phyloP scores from a whole-genome alignment of 306 rosid genomes.

The Citrullus colocynthis region DNA sequence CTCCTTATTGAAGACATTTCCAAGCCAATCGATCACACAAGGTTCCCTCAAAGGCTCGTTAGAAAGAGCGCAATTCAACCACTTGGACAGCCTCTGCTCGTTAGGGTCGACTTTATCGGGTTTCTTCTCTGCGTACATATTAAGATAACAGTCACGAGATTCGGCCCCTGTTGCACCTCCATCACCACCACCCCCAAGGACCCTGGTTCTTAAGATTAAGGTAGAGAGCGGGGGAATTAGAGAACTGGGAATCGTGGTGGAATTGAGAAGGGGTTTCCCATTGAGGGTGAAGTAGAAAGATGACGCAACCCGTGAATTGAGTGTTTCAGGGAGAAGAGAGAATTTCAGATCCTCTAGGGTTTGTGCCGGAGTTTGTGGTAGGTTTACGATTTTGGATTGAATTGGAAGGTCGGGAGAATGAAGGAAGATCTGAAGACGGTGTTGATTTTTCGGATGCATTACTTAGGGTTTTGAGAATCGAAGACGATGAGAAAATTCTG shows the following conservation, averaged over 20 bases:
- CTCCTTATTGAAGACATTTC: slow-evolving; percentile 78
- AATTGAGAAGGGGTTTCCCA: slow-evolving; percentile 48
- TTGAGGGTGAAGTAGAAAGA: slow-evolving; percentile 57
- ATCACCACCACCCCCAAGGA: slow-evolving; percentile 78
- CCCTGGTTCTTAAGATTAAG: slow-evolving; percentile 39
- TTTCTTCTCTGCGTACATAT: slow-evolving; percentile 83
- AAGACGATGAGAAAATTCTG: not conserved
- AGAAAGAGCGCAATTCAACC: slow-evolving; percentile 69
- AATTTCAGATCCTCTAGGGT: slow-evolving; percentile 47
- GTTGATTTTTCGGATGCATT: slow-evolving; percentile 27
- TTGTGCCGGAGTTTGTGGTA: slow-evolving; percentile 14
- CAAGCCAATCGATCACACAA: slow-evolving; percentile 70
- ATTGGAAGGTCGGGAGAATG: slow-evolving; percentile 44
- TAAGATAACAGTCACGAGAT: slow-evolving; percentile 91
- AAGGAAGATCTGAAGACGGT: slow-evolving; percentile 36
- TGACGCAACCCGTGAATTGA: slow-evolving; percentile 5
- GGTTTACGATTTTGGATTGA: slow-evolving; percentile 21
- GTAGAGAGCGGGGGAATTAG: slow-evolving; percentile 44
- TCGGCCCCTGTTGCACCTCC: slow-evolving; percentile 96
- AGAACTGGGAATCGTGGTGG: slow-evolving; percentile 20
- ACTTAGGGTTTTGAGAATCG: slow-evolving; percentile 9
- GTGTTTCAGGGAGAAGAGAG: slow-evolving; percentile 22
- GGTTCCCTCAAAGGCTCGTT: slow-evolving; percentile 81
- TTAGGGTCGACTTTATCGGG: slow-evolving; percentile 86
- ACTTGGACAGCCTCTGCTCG: slow-evolving; percentile 80